These are phyloP conservation scores for Hymenoscyphus salicellus DNA, from an alignment of 2,329 filamentous ascomycete species.

Conservation along the genomic window DNA sequence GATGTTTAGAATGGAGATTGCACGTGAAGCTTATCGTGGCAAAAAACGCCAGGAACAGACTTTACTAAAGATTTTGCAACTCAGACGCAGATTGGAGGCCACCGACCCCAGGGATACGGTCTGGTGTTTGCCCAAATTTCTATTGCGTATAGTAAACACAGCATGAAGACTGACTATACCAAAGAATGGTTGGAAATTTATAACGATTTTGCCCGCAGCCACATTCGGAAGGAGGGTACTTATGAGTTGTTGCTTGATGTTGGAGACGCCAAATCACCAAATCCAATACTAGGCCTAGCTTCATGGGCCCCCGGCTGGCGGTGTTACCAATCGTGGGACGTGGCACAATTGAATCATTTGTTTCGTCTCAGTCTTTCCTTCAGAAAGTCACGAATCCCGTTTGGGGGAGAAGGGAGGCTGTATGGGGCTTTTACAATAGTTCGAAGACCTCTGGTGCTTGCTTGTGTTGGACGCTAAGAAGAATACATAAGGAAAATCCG, in stretches of 20 bases:
- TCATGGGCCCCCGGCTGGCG: not conserved
- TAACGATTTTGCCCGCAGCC: not conserved
- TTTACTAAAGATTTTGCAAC: not conserved
- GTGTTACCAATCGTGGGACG: too few relatives aligned
- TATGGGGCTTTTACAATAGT: too few relatives aligned
- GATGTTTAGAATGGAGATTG: not conserved
- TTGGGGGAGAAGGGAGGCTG: too few relatives aligned
- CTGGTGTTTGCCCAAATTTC: not conserved
- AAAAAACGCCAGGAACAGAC: not conserved
- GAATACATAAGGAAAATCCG: too few relatives aligned
- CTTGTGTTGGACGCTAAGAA: too few relatives aligned
- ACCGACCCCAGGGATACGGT: not conserved
- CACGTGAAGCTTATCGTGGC: not conserved
- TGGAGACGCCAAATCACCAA: not conserved
- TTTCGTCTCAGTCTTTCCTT: too few relatives aligned
- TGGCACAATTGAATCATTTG: too few relatives aligned
- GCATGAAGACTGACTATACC: not conserved
- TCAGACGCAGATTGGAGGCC: not conserved
- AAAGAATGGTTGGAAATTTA: not conserved
- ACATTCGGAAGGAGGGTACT: not conserved
- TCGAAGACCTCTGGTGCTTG: too few relatives aligned
- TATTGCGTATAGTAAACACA: not conserved
- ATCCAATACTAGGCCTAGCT: not conserved
- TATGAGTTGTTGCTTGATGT: not conserved
- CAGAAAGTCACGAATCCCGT: too few relatives aligned